Percentiles rank a stretch among this genome's conserved stretches.
Conservation (phyloP, 83 land plant species). For the Picea abies region DNA sequence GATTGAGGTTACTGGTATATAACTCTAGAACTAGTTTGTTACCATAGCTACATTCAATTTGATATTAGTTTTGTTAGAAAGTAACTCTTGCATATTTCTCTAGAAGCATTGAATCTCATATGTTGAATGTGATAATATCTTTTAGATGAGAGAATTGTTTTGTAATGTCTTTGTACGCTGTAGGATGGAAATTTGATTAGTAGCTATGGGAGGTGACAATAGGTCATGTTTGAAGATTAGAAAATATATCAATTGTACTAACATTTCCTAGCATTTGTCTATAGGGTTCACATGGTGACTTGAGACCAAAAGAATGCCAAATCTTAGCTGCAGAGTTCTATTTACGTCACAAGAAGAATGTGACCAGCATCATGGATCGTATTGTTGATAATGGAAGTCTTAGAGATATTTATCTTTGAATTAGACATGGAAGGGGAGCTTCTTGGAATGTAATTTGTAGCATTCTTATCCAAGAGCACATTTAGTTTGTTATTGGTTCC, state of each 20-base stretch:
- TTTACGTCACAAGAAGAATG: slow-evolving; percentile 69
- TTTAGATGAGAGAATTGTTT: not conserved
- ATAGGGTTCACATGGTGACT: slow-evolving; percentile 85
- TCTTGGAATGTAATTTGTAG: too few species aligned
- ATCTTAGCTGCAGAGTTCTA: slow-evolving; percentile 81
- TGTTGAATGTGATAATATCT: not conserved
- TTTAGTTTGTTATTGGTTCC: too few species aligned
- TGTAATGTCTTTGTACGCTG: not conserved
- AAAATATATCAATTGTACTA: not conserved
- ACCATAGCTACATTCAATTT: not conserved
- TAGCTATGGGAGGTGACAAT: not conserved
- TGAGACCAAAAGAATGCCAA: slow-evolving; percentile 56
- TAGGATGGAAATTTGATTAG: not conserved
- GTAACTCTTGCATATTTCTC: not conserved
- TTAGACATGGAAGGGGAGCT: too few species aligned
- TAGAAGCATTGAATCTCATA: not conserved
- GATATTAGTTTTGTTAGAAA: not conserved
- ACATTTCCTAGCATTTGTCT: slow-evolving; percentile 8
- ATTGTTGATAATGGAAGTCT: not conserved
- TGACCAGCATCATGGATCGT: slow-evolving; percentile 39
- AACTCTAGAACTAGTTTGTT: not conserved
- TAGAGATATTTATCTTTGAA: too few species aligned
- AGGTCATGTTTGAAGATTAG: not conserved
- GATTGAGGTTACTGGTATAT: not conserved
- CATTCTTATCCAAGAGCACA: too few species aligned